Base-by-base conservation (phyloP, 305 asterid genomes). In the Fraxinus albicans region DNA sequence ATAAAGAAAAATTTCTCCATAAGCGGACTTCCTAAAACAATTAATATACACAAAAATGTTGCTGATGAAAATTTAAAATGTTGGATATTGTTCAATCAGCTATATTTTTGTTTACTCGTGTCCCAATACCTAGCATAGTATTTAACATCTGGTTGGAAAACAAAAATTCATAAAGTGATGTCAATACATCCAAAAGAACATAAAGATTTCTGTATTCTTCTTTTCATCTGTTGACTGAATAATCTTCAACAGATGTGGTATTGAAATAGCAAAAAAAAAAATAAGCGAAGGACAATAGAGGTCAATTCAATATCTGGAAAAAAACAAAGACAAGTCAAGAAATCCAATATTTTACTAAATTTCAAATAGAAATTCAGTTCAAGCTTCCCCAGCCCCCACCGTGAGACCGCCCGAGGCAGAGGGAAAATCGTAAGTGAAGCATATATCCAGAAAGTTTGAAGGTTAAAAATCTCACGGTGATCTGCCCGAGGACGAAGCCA, bases 401-500 rank as follows among this genome's bases (percentile, higher is more conserved):
- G 17, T 0, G 6, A 47, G 25, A n/a, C 70, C 21, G 31, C 31
- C 29, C 25, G 27, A 58, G 12, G 23, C 9, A 58, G 67, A 25
- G 33, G 4, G 35, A 25, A 65, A 80, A 65, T 77, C 38, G 42
- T 33, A 67, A 67, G 79, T 15, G 40, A 76, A 25, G 80, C 40
- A 76, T 50, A 58, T 80, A 76, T 76, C 47, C 69, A 36, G 85
- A 29, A 78, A 73, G 79, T 33, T 84, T 40, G n/a, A 12, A 67
- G 80, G 79, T 78, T 12, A 88, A 89, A 82, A 89, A 84, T 79
- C 98, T 95, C 89, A 93, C 97, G 85, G 38, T 81, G 93, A 78
- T 85, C 83, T 84, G 83, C 81, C 90, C 84, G 87, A 85, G 38
- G 94, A 85, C 53, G 89, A 83, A 78, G 86, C 70, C 75, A 79